phyloP scores from a whole-genome alignment of 768 basidiomycete genomes.

The Porphyrellus cyaneotinctus region DNA sequence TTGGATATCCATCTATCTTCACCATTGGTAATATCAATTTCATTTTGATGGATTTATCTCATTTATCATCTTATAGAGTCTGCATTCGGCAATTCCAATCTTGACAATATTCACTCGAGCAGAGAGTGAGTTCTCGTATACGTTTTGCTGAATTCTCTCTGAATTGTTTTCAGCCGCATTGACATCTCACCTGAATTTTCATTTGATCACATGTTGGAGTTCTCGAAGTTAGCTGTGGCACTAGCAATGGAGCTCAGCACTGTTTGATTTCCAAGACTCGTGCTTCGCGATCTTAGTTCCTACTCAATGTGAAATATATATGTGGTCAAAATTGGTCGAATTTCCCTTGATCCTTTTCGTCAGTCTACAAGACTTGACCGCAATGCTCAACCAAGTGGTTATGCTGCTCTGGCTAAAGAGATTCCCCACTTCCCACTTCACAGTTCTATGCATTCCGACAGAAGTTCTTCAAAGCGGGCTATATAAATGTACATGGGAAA shows the following conservation, averaged over 20 bases:
- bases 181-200: constrained; percentile 87
- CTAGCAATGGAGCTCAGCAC: constrained; percentile 74
- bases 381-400: too few relatives aligned
- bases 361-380: too few relatives aligned
- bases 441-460: not conserved
- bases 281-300: not conserved
- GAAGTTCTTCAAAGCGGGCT: not conserved
- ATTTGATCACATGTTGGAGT: constrained; percentile 86
- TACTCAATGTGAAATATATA: not conserved
- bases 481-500: not conserved
- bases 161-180: constrained; percentile 54
- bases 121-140: constrained; percentile 61
- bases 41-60: not conserved
- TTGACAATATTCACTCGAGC: constrained; percentile 68
- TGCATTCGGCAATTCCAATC: constrained; percentile 70
- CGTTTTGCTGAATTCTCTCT: constrained; percentile 36
- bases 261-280: constrained; percentile 7
- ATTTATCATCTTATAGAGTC: constrained; percentile 43
- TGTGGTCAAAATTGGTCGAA: not conserved
- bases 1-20: constrained; percentile 81
- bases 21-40: constrained; percentile 49
- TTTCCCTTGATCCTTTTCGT: too few relatives aligned
- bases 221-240: constrained; percentile 78
- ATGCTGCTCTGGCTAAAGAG: too few relatives aligned
- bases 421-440: too few relatives aligned